phyloP scores from a whole-genome alignment of 257 asterid species.

The Ehretia macrophylla region DNA sequence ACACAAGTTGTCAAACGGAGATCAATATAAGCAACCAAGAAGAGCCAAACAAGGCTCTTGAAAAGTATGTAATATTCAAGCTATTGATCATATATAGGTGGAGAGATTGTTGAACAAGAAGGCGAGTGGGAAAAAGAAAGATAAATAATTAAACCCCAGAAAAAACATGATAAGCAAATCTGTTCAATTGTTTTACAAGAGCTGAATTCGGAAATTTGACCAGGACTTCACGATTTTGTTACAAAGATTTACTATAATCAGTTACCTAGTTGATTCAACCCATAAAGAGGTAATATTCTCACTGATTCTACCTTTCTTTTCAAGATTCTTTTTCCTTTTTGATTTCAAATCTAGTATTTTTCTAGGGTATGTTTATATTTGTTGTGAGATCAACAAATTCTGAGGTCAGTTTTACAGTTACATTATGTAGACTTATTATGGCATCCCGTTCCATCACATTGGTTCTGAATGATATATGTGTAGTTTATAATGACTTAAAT shows the following conservation, averaged over 20 bases:
- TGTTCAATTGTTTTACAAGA: not conserved
- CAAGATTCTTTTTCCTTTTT: not conserved
- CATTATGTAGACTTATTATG: too few relatives aligned
- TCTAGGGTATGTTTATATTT: too few relatives aligned
- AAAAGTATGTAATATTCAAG: slow-evolving; percentile 77
- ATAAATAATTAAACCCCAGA: slow-evolving; percentile 13
- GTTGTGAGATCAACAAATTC: too few relatives aligned
- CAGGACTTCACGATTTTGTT: not conserved
- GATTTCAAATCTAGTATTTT: not conserved
- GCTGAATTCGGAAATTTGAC: not conserved
- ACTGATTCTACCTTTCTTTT: not conserved
- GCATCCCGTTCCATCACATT: too few relatives aligned
- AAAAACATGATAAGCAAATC: not conserved
- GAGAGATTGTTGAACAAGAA: slow-evolving; percentile 79
- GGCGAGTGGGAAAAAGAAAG: slow-evolving; percentile 87
- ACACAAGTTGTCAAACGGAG: not conserved
- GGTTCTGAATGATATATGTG: too few relatives aligned
- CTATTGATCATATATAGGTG: slow-evolving; percentile 69
- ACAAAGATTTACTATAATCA: not conserved
- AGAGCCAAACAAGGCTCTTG: slow-evolving; percentile 45
- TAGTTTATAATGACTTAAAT: too few relatives aligned
- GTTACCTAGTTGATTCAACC: slow-evolving; percentile 2
- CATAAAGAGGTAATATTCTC: slow-evolving; percentile 19
- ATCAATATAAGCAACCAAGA: not conserved
- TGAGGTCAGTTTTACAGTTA: too few relatives aligned